Percentiles rank a stretch among this genome's conserved stretches.
Evolutionary conservation across 78 protist species (phyloP).

Genomic region (Chrysochromulina tobinii): DNA sequence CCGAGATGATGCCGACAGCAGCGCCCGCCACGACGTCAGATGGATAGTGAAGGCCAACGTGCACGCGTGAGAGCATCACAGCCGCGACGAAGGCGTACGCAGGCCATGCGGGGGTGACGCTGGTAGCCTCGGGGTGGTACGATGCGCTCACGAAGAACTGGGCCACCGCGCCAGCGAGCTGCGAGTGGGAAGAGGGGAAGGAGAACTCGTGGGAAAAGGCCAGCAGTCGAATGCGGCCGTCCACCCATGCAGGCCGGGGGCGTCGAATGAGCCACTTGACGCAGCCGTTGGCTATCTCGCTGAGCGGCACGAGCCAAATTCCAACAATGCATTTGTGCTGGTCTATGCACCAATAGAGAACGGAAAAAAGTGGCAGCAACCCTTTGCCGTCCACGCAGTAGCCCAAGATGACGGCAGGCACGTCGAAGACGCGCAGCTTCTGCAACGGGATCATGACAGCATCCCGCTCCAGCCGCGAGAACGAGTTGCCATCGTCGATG

Average conservation of each 20-base stretch:
- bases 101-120: no score
- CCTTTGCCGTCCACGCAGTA: not conserved
- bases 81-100: no score
- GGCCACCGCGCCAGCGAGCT: not conserved
- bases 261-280: slow-evolving; percentile 1
- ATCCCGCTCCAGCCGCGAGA: not conserved
- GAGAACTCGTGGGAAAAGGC: not conserved
- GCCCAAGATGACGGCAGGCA: not conserved
- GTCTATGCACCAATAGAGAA: not conserved
- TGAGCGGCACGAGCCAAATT: not conserved
- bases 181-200: slow-evolving; percentile 2
- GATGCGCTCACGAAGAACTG: no score
- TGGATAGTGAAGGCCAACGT: no score
- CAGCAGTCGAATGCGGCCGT: not conserved
- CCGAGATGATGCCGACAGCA: no score
- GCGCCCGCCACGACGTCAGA: no score
- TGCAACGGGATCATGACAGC: not conserved
- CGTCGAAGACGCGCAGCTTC: not conserved
- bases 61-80: no score
- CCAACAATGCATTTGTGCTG: not conserved
- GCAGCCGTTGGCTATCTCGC: slow-evolving; percentile 1
- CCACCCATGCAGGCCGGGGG: slow-evolving; percentile 2
- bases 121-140: no score
- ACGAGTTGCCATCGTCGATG: not conserved
- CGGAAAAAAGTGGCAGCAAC: not conserved